phyloP scores from a whole-genome alignment of 768 basidiomycete species.

The Podaxis rugospora region DNA sequence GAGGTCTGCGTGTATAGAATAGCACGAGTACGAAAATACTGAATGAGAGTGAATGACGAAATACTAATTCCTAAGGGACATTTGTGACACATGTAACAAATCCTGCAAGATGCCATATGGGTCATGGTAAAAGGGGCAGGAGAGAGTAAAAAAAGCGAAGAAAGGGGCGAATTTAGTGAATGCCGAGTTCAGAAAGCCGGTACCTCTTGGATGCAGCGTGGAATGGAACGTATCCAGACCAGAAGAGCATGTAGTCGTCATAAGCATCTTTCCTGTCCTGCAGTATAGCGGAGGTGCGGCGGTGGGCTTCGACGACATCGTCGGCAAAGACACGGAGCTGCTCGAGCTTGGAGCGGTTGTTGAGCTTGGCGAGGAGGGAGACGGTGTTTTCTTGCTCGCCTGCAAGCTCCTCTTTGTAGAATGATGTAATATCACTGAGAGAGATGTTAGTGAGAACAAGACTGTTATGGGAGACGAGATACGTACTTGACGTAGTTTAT shows the following conservation, averaged over 20 bases:
- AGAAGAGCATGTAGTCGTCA: conserved; percentile 8
- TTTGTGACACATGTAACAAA: neutral
- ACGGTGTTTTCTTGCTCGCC: conserved; percentile 32
- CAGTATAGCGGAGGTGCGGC: conserved; percentile 3
- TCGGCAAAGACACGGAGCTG: conserved; percentile 20
- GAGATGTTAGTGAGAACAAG: neutral
- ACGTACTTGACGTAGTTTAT: conserved; percentile 10
- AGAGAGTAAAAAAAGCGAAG: neutral
- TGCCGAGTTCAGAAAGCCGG: conserved; percentile 9
- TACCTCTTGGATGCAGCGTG: conserved; percentile 10
- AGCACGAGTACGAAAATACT: neutral
- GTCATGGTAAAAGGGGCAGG: neutral
- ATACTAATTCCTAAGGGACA: neutral
- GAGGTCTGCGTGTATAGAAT: neutral
- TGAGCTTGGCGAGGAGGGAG: conserved; percentile 24
- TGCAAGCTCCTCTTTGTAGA: conserved; percentile 35
- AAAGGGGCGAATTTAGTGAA: neutral
- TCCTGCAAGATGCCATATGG: neutral
- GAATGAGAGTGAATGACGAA: neutral
- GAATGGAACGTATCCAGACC: conserved; percentile 11
- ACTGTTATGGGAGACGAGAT: neutral
- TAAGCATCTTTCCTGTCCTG: conserved; percentile 2
- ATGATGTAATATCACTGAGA: conserved; percentile 33
- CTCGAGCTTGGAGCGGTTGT: conserved; percentile 22
- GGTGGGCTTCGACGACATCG: conserved; percentile 21